Evolutionary conservation across 1,284 basidiomycete species (phyloP), one percentile per base, ranked within the genome.

Genomic region (Lentinus polychrous): DNA sequence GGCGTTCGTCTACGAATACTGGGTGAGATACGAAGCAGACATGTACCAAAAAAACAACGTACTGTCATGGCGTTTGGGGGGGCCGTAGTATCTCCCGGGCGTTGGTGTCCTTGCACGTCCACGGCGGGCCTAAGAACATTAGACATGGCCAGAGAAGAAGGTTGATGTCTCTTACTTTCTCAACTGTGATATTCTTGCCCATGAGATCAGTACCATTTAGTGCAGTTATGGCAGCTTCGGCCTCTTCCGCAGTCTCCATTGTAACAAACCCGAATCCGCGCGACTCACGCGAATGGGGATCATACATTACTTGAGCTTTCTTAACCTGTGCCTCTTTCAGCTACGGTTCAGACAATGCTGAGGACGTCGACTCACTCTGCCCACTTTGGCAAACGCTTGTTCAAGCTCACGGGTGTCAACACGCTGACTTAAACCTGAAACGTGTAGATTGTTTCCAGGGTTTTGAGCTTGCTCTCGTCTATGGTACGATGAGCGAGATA

Each of bases 181-280:
- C 89, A 31, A 98, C 89, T 50, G 75, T 86, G 47, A 94, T 75
- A 32, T 76, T 73, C 70, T 94, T 94, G 52, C 94, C 95, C 71
- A 86, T 83, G 43, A 96, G 67, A 49, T 93, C 90, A 51, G 86
- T 85, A 41, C 81, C 79, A 65, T 92, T 88, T 57, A 97, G 72
- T 8, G 83, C 86, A 31, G 86, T 79, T 57, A 97, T 85, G 45
- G 90, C 92, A 43, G 88, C 87, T 48, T 94, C 89, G 4, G 94
- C 95, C 60, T 96, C 94, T 57, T 92, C 91, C 37, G 61, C 66
- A 33, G 78, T 78, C 64, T 92, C 90, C 84, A 95, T 94, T 49
- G 93, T 97, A 61, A 99, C 95, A 67, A 99, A 99, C 39, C 92
- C 95, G 60, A 99, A 98, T 34, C 94, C 95, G 62, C 95, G 91